Percentiles rank a stretch among this genome's conserved stretches.
phyloP scores from a whole-genome alignment of 208 protist genomes.

The Wallacemonas sp. region DNA sequence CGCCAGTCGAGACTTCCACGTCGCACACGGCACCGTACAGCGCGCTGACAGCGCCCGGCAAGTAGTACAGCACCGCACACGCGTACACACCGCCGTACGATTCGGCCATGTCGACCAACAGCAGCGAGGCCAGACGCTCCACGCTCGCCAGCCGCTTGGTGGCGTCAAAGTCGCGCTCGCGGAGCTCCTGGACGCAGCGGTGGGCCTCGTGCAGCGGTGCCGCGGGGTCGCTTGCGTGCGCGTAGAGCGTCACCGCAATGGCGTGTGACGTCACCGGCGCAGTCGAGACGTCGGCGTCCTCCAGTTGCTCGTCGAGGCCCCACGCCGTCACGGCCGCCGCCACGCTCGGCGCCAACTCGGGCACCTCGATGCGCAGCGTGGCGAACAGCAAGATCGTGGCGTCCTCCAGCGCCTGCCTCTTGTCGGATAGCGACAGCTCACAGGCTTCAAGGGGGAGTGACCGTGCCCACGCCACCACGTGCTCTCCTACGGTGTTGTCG shows the following conservation, averaged over 20 bases:
- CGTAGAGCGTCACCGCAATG: neutral
- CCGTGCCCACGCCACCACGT: neutral
- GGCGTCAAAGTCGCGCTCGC: conserved; percentile 20
- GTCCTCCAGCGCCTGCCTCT: neutral
- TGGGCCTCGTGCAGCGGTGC: neutral
- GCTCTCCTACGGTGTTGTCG: neutral
- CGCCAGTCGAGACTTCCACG: conserved; percentile 16
- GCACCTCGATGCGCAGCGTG: neutral
- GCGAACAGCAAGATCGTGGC: neutral
- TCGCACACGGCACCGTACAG: conserved; percentile 18
- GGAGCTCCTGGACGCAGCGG: conserved; percentile 15
- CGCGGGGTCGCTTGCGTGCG: neutral
- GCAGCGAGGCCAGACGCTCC: neutral
- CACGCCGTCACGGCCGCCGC: neutral
- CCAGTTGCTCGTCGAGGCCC: neutral
- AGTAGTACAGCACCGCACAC: neutral
- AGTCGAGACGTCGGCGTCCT: neutral
- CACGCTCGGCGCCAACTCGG: neutral
- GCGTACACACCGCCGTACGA: neutral
- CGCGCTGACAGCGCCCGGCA: conserved; percentile 17
- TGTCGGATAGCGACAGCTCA: neutral
- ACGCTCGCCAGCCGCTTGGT: conserved; percentile 16
- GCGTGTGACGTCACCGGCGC: neutral
- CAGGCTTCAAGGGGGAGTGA: neutral
- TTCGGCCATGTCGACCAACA: neutral